Percentiles rank a stretch among this genome's conserved stretches.
phyloP scores from a whole-genome alignment of 805 yeast species.

The Cephaloascus fragrans region DNA sequence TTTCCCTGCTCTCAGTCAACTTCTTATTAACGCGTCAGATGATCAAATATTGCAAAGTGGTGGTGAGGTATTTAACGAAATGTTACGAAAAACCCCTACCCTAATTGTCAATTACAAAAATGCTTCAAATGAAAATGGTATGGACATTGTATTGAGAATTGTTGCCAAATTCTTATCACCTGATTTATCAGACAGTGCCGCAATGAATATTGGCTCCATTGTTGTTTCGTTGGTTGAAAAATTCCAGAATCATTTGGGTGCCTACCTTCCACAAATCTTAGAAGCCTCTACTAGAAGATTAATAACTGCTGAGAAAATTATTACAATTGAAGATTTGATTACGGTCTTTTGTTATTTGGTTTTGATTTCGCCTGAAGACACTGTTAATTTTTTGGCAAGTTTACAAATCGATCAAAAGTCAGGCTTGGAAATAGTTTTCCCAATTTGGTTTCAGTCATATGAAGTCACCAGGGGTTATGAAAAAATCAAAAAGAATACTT shows the following conservation, averaged over 20 bases:
- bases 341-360: slow-evolving; percentile 70
- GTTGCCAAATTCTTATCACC: slow-evolving; percentile 67
- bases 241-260: slow-evolving; percentile 28
- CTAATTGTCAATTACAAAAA: slow-evolving; percentile 20
- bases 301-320: slow-evolving; percentile 52
- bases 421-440: slow-evolving; percentile 50
- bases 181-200: slow-evolving; percentile 67
- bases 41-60: slow-evolving; percentile 71
- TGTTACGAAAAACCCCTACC: slow-evolving; percentile 34
- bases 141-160: slow-evolving; percentile 48
- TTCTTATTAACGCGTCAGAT: slow-evolving; percentile 44
- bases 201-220: slow-evolving; percentile 64
- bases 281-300: slow-evolving; percentile 66
- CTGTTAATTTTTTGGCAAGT: slow-evolving; percentile 49
- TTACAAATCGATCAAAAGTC: slow-evolving; percentile 21
- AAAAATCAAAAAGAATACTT: slow-evolving; percentile 54
- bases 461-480: slow-evolving; percentile 74
- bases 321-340: slow-evolving; percentile 69
- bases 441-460: slow-evolving; percentile 78
- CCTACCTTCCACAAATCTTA: slow-evolving; percentile 47
- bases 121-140: slow-evolving; percentile 32
- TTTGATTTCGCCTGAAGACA: slow-evolving; percentile 48
- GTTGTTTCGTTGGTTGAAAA: slow-evolving; percentile 50
- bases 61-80: slow-evolving; percentile 60
- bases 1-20: slow-evolving; percentile 31